Percentiles rank a stretch among this genome's conserved stretches.
Conservation (phyloP, 257 asterid species). For the Penstemon newberryi region DNA sequence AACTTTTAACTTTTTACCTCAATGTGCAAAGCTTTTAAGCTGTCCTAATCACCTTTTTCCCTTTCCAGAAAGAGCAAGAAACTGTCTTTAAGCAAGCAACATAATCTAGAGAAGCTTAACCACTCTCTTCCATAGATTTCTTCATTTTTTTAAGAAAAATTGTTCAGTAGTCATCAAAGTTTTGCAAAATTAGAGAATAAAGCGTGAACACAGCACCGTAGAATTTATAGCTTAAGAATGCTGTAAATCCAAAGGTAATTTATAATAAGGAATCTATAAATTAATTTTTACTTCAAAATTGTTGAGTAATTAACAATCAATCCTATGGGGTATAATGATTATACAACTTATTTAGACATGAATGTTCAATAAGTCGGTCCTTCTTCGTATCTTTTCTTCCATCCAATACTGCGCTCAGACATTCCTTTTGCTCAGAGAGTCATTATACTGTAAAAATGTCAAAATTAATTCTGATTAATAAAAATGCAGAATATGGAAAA, state of each 20-base stretch:
- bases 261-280: background rate
- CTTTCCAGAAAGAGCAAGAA: background rate
- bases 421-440: background rate
- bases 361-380: background rate
- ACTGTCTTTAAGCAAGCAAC: background rate
- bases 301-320: constrained; percentile 5
- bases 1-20: background rate
- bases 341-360: background rate
- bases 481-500: background rate
- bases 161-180: constrained; percentile 3
- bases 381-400: background rate
- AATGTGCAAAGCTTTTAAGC: background rate
- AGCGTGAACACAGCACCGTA: background rate
- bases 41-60: background rate
- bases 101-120: background rate
- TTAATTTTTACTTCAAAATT: background rate
- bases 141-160: background rate
- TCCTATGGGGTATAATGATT: background rate
- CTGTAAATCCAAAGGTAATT: background rate
- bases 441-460: background rate
- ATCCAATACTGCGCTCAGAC: background rate
- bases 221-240: background rate
- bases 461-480: background rate
- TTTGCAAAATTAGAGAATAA: background rate
- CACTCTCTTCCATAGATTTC: background rate